Evolutionary conservation across 2,329 filamentous ascomycete genomes (phyloP).

Genomic region (Beauveria scarabaeidicola): DNA sequence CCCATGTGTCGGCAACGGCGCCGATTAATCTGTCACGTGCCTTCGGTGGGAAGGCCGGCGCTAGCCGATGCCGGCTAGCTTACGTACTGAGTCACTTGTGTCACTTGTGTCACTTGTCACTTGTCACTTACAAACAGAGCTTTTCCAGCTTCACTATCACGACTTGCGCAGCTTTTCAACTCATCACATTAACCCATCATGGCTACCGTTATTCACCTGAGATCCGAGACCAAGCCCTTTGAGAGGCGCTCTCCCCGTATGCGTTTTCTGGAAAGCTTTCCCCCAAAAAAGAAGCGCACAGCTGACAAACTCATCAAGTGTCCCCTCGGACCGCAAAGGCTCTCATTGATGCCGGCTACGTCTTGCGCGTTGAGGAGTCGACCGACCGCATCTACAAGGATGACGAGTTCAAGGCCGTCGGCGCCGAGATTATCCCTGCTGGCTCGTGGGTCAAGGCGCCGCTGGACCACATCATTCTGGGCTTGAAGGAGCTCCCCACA

Average conservation of each 20-base stretch:
- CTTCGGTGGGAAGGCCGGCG: not conserved
- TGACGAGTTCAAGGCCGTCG: slow-evolving; percentile 50
- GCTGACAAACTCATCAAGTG: slow-evolving; percentile 9
- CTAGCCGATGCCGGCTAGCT: not conserved
- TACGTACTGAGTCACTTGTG: not conserved
- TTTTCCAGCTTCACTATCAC: not conserved
- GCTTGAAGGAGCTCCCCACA: slow-evolving; percentile 70
- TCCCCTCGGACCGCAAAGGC: slow-evolving; percentile 21
- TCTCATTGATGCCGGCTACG: slow-evolving; percentile 60
- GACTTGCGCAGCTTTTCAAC: not conserved
- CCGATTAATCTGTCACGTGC: not conserved
- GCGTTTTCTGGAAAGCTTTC: not conserved
- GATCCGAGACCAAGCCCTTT: slow-evolving; percentile 13
- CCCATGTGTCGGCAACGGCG: not conserved
- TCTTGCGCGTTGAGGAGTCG: slow-evolving; percentile 56
- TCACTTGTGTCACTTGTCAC: not conserved
- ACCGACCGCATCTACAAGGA: slow-evolving; percentile 56
- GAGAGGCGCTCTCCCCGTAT: slow-evolving; percentile 13
- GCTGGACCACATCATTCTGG: slow-evolving; percentile 61
- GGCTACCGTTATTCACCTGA: slow-evolving; percentile 11
- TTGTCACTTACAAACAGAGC: not conserved
- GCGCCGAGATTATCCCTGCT: slow-evolving; percentile 56
- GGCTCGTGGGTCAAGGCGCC: slow-evolving; percentile 62
- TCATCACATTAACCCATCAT: slow-evolving; percentile 8
- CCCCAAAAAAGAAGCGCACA: not conserved